Evolutionary conservation across 352 stramenopile species (phyloP).

Genomic region (Globisporangium cederbergense): DNA sequence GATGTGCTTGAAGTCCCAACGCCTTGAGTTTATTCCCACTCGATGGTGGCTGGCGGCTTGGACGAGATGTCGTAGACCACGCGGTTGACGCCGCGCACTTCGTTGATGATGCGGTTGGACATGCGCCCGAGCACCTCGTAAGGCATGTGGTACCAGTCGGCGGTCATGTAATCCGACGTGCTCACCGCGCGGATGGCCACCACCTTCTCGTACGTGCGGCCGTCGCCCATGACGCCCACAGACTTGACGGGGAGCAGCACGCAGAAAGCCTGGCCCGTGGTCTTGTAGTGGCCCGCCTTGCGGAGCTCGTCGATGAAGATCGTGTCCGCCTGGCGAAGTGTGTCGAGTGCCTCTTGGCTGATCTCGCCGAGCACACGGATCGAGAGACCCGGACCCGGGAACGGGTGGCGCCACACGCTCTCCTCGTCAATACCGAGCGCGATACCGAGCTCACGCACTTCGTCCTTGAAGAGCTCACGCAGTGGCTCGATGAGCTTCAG

Average conservation of each 20-base stretch:
- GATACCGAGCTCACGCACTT: conserved; percentile 97
- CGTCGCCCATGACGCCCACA: conserved; percentile 99
- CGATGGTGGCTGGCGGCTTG: conserved; percentile 99
- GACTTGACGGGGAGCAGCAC: conserved; percentile 97
- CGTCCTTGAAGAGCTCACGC: conserved; percentile 99
- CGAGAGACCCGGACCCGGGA: conserved; percentile 97
- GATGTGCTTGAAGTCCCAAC: neutral
- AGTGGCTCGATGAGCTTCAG: conserved; percentile 99
- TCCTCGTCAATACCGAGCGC: conserved; percentile 97
- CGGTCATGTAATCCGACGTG: conserved; percentile 99
- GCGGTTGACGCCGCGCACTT: conserved; percentile 97
- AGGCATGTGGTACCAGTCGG: conserved; percentile 99
- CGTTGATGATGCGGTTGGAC: conserved; percentile 98
- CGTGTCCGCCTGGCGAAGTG: conserved; percentile 95
- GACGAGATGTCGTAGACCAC: conserved; percentile 99
- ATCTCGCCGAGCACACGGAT: conserved; percentile 99
- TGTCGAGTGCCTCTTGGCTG: conserved; percentile 92
- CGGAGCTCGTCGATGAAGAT: conserved; percentile 98
- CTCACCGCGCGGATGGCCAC: conserved; percentile 95
- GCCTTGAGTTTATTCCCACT: conserved; percentile 93
- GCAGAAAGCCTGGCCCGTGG: conserved; percentile 98
- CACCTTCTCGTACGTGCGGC: conserved; percentile 96
- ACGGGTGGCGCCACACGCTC: conserved; percentile 98
- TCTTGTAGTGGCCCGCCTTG: conserved; percentile 95
- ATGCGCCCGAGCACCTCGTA: conserved; percentile 97